These are phyloP conservation scores for Claviceps sorghi DNA, from an alignment of 2,329 filamentous ascomycete species.

Conservation along the genomic window DNA sequence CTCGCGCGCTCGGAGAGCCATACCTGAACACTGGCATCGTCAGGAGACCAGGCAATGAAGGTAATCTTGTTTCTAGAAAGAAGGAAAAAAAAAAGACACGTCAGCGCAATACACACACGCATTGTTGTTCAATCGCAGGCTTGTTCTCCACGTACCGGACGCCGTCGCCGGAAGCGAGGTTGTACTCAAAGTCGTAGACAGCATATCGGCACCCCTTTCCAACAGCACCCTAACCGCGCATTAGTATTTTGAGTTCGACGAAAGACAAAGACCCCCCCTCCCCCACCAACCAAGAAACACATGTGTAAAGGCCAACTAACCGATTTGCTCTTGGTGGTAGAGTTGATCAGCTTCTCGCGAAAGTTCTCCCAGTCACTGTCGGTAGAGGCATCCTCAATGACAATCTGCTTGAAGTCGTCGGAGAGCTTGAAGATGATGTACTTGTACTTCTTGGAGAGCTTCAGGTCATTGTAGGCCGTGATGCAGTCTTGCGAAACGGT, in stretches of 20 bases:
- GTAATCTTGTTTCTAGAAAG: conserved; percentile 55
- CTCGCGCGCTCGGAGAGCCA: conserved; percentile 17
- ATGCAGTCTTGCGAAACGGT: conserved; percentile 59
- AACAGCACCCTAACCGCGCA: conserved; percentile 32
- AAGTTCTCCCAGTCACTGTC: conserved; percentile 57
- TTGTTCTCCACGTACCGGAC: conserved; percentile 35
- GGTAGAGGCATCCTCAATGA: conserved; percentile 58
- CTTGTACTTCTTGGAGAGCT: conserved; percentile 68
- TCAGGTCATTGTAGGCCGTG: conserved; percentile 62
- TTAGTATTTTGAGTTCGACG: neutral
- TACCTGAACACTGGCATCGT: conserved; percentile 68
- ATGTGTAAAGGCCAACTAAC: conserved; percentile 26
- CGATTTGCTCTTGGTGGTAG: conserved; percentile 56
- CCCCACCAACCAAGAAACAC: neutral
- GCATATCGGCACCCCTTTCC: conserved; percentile 66
- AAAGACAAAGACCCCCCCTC: no score
- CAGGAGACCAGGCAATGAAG: conserved; percentile 67
- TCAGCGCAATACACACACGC: conserved; percentile 9
- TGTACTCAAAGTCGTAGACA: conserved; percentile 74
- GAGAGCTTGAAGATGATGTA: conserved; percentile 83
- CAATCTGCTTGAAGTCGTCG: conserved; percentile 69
- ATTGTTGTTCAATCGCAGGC: neutral
- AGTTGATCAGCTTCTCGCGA: conserved; percentile 61
- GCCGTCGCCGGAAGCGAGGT: conserved; percentile 56
- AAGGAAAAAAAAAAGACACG: neutral